Evolutionary conservation across 2,329 filamentous ascomycete genomes (phyloP).

Genomic region (Trichoderma koningiopsis): DNA sequence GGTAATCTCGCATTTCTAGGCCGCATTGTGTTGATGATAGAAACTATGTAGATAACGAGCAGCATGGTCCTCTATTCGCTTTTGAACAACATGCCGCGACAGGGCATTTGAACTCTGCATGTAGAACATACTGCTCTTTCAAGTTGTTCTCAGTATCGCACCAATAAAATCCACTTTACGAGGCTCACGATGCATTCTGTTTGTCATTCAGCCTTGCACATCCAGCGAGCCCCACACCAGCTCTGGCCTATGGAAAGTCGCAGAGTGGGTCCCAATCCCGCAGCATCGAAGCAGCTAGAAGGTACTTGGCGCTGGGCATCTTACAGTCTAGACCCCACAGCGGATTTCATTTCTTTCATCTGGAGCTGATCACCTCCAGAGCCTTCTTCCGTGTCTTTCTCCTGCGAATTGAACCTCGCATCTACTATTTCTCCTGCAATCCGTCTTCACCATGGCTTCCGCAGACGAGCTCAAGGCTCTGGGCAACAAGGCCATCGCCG

Average conservation of each 20-base stretch:
- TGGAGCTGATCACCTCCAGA: constrained; percentile 20
- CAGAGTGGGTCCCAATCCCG: constrained; percentile 31
- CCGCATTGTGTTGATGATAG: neutral
- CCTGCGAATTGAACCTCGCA: neutral
- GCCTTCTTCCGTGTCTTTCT: constrained; percentile 14
- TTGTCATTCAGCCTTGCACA: neutral
- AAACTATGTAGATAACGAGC: neutral
- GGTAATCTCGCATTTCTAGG: neutral
- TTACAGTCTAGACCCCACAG: constrained; percentile 35
- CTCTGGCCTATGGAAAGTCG: constrained; percentile 38
- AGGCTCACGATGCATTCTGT: neutral
- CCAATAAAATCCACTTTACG: neutral
- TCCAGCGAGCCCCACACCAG: constrained; percentile 28
- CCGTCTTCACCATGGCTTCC: constrained; percentile 51
- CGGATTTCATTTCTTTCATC: constrained; percentile 20
- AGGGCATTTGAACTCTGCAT: neutral
- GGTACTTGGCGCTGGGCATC: constrained; percentile 26
- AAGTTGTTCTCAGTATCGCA: neutral
- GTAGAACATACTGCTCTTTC: neutral
- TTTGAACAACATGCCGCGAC: neutral
- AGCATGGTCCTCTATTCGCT: neutral
- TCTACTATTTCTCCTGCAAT: neutral
- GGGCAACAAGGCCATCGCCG: constrained; percentile 97
- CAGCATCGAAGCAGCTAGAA: constrained; percentile 51
- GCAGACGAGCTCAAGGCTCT: constrained; percentile 88